A percentile compares a stretch with the other conserved stretches of the same genome.
Evolutionary conservation across 768 basidiomycete genomes (phyloP).

Genomic region (Tricholoma flavovirens): DNA sequence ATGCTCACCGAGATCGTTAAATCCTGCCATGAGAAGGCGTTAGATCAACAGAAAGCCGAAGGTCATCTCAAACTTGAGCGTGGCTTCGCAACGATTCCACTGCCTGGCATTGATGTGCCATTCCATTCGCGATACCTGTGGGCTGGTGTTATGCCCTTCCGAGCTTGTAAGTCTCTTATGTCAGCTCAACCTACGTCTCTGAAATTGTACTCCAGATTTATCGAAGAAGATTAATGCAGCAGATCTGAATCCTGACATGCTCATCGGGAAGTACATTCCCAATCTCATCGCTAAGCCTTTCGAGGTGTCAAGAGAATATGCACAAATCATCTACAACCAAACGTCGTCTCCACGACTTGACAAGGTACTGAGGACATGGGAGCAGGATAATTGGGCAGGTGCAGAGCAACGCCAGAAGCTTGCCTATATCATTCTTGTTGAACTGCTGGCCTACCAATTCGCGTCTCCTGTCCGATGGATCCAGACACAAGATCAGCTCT

Average conservation of each 20-base stretch:
- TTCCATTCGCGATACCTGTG: slow-evolving; percentile 99
- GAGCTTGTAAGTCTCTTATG: slow-evolving; percentile 64
- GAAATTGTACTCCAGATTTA: slow-evolving; percentile 49
- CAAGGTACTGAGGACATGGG: slow-evolving; percentile 93
- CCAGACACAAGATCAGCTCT: slow-evolving; percentile 94
- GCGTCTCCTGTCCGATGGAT: slow-evolving; percentile 99
- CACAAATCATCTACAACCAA: slow-evolving; percentile 93
- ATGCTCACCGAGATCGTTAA: slow-evolving; percentile 92
- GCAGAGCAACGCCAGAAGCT: slow-evolving; percentile 84
- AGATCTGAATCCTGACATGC: slow-evolving; percentile 90
- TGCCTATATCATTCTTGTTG: slow-evolving; percentile 94
- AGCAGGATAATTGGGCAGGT: slow-evolving; percentile 82
- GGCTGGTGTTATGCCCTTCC: slow-evolving; percentile 97
- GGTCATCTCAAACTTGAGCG: slow-evolving; percentile 94
- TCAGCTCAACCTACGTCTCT: not conserved
- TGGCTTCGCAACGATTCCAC: slow-evolving; percentile 92
- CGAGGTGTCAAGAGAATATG: slow-evolving; percentile 78
- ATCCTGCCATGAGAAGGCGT: slow-evolving; percentile 68
- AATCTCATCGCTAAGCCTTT: slow-evolving; percentile 92
- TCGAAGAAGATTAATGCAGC: slow-evolving; percentile 96
- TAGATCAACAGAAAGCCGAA: slow-evolving; percentile 72
- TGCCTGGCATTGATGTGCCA: slow-evolving; percentile 97
- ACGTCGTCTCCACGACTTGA: slow-evolving; percentile 93
- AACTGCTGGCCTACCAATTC: slow-evolving; percentile 96
- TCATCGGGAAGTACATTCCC: slow-evolving; percentile 94